Percentiles rank a stretch among this genome's conserved stretches.
These are phyloP conservation scores for Venturia asperata DNA, from an alignment of 2,329 filamentous ascomycete genomes.

Conservation along the genomic window DNA sequence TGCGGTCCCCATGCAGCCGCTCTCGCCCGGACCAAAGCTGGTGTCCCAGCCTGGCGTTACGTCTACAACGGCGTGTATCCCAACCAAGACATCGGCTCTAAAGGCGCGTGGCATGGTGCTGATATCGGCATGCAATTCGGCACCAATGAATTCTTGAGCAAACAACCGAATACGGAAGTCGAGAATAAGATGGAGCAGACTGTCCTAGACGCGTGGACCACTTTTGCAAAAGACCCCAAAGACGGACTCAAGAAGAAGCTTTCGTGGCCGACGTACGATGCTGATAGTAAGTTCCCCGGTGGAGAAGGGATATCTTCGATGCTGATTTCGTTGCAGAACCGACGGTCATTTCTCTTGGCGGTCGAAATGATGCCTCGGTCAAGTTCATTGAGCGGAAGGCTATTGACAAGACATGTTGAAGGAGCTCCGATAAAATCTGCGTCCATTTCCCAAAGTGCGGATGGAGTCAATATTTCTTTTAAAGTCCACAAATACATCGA, in stretches of 20 bases:
- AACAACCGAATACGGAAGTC: neutral
- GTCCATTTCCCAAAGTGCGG: too few species aligned
- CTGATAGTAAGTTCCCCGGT: slow-evolving; percentile 9
- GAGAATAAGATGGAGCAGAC: slow-evolving; percentile 10
- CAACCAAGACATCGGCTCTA: slow-evolving; percentile 6
- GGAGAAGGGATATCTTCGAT: neutral
- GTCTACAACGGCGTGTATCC: slow-evolving; percentile 12
- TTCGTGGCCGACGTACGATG: slow-evolving; percentile 19
- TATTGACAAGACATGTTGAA: neutral
- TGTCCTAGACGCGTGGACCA: slow-evolving; percentile 16
- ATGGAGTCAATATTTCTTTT: too few species aligned
- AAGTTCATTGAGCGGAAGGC: slow-evolving; percentile 5
- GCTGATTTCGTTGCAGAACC: slow-evolving; percentile 6
- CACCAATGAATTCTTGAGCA: slow-evolving; percentile 12
- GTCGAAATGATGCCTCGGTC: slow-evolving; percentile 5
- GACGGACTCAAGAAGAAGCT: slow-evolving; percentile 12
- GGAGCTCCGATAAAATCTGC: too few species aligned
- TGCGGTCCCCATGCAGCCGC: slow-evolving; percentile 10
- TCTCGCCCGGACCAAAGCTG: neutral
- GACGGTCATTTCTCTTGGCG: slow-evolving; percentile 2
- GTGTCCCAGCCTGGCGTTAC: slow-evolving; percentile 17
- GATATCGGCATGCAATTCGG: slow-evolving; percentile 15
- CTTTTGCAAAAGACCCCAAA: slow-evolving; percentile 19
- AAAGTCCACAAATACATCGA: too few species aligned
- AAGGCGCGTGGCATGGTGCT: slow-evolving; percentile 19